Evolutionary conservation across 305 asterid genomes (phyloP).

Genomic region (Fraxinus greggii): DNA sequence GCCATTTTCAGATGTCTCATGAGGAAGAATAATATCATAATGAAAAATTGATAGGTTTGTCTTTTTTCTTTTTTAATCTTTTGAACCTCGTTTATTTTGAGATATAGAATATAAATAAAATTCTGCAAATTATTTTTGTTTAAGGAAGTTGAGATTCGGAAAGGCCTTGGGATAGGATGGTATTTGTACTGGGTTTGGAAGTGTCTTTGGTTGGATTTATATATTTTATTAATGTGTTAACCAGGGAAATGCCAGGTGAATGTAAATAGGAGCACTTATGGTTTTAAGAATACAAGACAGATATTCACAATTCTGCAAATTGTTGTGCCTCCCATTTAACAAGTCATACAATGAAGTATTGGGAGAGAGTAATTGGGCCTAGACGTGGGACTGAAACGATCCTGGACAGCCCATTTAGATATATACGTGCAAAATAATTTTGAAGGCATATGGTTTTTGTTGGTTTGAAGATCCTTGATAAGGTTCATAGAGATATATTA

Average conservation of each 20-base stretch:
- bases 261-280: not conserved
- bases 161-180: not conserved
- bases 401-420: not conserved
- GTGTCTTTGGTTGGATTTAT: not conserved
- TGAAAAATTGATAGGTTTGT: not conserved
- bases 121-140: not conserved
- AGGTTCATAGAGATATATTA: not conserved
- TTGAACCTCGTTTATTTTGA: not conserved
- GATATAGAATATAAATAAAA: not conserved
- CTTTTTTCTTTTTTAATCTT: not conserved
- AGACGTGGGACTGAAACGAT: not conserved
- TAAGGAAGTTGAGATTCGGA: not conserved
- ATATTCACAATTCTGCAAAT: not conserved
- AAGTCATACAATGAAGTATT: not conserved
- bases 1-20: not conserved
- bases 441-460: not conserved
- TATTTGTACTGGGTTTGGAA: not conserved
- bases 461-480: not conserved
- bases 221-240: not conserved
- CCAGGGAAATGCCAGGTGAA: not conserved
- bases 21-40: not conserved
- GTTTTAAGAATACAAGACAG: not conserved
- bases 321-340: not conserved
- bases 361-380: not conserved
- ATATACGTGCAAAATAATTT: not conserved